Evolutionary conservation across 805 yeast genomes (phyloP).

Genomic region (Myxozyma udenii): DNA sequence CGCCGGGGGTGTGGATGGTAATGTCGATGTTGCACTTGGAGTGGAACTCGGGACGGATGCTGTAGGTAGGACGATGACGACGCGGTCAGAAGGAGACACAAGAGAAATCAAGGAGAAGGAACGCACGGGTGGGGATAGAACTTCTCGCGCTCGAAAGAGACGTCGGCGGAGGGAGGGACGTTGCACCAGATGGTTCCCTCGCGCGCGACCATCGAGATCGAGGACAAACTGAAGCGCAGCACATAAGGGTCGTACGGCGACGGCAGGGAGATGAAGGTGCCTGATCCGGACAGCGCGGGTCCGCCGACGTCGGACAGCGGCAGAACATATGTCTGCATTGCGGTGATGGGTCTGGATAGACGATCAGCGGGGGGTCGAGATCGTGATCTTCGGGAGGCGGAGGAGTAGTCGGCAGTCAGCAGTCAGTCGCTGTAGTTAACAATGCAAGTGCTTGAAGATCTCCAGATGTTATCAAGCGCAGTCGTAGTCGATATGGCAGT

Average conservation of each 20-base stretch:
- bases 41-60: constrained; percentile 53
- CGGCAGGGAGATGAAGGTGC: constrained; percentile 42
- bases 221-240: constrained; percentile 63
- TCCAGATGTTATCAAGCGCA: too few relatives aligned
- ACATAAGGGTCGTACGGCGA: constrained; percentile 41
- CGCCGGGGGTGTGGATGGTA: constrained; percentile 68
- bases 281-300: constrained; percentile 36
- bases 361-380: too few relatives aligned
- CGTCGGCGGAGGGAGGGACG: constrained; percentile 50
- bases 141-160: constrained; percentile 53
- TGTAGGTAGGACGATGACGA: neutral
- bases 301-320: constrained; percentile 31
- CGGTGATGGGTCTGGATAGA: neutral
- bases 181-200: constrained; percentile 74
- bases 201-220: constrained; percentile 69
- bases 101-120: constrained; percentile 33
- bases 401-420: too few relatives aligned
- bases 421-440: too few relatives aligned
- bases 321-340: constrained; percentile 12
- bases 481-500: too few relatives aligned
- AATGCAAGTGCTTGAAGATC: too few relatives aligned
- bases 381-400: too few relatives aligned
- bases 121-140: constrained; percentile 50
- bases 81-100: neutral
- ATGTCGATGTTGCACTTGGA: constrained; percentile 61